These are phyloP conservation scores for Carex myosuroides DNA, from an alignment of 176 grass and related monocot species.

Conservation along the genomic window DNA sequence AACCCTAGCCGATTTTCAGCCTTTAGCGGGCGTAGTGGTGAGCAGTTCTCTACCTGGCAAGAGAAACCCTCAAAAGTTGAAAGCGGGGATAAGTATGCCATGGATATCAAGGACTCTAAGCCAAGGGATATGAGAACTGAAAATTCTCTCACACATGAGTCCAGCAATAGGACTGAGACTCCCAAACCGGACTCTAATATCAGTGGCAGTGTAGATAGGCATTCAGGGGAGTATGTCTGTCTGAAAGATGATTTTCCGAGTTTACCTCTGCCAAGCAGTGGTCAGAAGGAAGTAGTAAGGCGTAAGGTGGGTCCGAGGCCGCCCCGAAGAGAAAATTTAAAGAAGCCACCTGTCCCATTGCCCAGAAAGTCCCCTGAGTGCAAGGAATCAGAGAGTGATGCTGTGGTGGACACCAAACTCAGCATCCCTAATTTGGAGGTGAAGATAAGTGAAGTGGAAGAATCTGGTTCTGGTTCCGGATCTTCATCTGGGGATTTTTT, in stretches of 20 bases:
- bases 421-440: not conserved
- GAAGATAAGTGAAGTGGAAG: not conserved
- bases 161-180: not conserved
- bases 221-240: not conserved
- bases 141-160: not conserved
- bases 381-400: not conserved
- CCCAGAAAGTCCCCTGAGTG: not conserved
- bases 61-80: conserved; percentile 43
- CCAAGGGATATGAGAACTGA: not conserved
- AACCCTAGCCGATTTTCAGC: conserved; percentile 20
- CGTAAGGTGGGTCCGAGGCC: not conserved
- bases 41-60: conserved; percentile 32
- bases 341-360: not conserved
- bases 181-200: not conserved
- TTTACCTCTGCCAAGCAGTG: not conserved
- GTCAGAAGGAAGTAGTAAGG: not conserved
- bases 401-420: not conserved
- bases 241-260: conserved; percentile 18
- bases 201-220: not conserved
- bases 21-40: conserved; percentile 24
- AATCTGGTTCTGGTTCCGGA: not conserved
- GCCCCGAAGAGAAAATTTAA: not conserved
- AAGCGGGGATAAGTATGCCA: conserved; percentile 1
- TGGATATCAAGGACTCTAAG: not conserved
- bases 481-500: conserved; percentile 1